Conservation (phyloP, 2,329 filamentous ascomycete species). For the Cryphonectria carpinicola region DNA sequence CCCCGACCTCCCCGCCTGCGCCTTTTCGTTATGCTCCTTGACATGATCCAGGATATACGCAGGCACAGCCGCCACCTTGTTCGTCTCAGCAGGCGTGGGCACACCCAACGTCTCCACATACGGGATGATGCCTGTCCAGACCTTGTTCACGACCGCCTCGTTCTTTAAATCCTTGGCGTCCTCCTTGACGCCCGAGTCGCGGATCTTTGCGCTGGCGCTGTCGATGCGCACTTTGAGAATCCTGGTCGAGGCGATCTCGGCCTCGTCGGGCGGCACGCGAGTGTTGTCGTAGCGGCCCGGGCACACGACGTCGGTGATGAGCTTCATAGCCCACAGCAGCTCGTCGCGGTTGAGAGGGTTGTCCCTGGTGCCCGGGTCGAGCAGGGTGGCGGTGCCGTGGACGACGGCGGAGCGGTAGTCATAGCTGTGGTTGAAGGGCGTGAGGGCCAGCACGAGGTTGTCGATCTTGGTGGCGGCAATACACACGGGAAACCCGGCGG, state of each 20-base stretch:
- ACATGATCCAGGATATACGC: constrained; percentile 58
- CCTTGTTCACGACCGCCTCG: constrained; percentile 33
- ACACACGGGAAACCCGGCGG: constrained; percentile 67
- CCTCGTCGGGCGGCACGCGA: constrained; percentile 70
- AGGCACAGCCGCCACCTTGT: constrained; percentile 62
- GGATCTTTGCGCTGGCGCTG: constrained; percentile 76
- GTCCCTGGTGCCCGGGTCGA: constrained; percentile 46
- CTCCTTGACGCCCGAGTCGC: constrained; percentile 65
- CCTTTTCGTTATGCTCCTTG: constrained; percentile 41
- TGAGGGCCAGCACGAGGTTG: constrained; percentile 78
- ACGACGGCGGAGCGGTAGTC: constrained; percentile 84
- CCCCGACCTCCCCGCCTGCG: not conserved
- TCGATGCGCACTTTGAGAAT: constrained; percentile 71
- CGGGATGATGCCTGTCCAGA: constrained; percentile 65
- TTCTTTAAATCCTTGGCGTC: constrained; percentile 51
- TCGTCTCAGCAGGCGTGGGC: constrained; percentile 63
- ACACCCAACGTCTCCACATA: constrained; percentile 66
- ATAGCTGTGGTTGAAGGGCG: constrained; percentile 80
- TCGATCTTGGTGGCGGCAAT: constrained; percentile 76
- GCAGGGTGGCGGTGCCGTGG: constrained; percentile 72
- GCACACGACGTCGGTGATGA: constrained; percentile 77
- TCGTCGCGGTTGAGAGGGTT: constrained; percentile 58
- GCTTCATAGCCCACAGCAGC: constrained; percentile 76
- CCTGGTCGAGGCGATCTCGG: constrained; percentile 76
- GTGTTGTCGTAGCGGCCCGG: constrained; percentile 70